Evolutionary conservation across 345 rosid species (phyloP).

Genomic region (Populus simonii): DNA sequence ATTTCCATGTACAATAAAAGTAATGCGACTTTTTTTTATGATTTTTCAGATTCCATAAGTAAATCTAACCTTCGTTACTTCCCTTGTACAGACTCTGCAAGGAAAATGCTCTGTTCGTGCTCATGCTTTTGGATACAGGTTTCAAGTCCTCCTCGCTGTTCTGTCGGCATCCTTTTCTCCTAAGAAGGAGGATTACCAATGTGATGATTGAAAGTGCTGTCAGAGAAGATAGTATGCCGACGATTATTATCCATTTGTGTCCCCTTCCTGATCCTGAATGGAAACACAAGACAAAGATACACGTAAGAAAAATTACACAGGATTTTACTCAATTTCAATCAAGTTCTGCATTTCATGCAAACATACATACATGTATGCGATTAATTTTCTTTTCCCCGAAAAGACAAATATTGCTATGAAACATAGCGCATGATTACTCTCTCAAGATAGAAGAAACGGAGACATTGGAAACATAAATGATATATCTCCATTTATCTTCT

Average conservation of each 20-base stretch:
- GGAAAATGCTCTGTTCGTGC: conserved; percentile 29
- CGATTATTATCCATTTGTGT: conserved; percentile 31
- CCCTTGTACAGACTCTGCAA: conserved; percentile 31
- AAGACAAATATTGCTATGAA: no score
- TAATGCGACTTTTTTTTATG: neutral
- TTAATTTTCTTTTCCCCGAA: no score
- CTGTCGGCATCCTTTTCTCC: conserved; percentile 22
- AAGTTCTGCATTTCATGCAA: neutral
- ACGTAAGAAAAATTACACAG: neutral
- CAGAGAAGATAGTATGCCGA: conserved; percentile 32
- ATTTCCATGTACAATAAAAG: neutral
- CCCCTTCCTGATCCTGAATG: conserved; percentile 19
- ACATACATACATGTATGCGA: no score
- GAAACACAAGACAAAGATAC: conserved; percentile 9
- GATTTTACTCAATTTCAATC: neutral
- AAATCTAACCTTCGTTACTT: conserved; percentile 42
- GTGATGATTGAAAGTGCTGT: conserved; percentile 22
- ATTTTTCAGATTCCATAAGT: neutral
- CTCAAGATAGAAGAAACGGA: no score
- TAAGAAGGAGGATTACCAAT: conserved; percentile 21
- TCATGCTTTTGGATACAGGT: conserved; percentile 35
- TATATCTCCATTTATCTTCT: no score
- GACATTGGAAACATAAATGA: neutral
- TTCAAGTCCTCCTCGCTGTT: conserved; percentile 21
- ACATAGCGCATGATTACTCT: no score